These are phyloP conservation scores for Hamamelis virginiana DNA, from an alignment of 164 flowering plant genomes.

Conservation along the genomic window DNA sequence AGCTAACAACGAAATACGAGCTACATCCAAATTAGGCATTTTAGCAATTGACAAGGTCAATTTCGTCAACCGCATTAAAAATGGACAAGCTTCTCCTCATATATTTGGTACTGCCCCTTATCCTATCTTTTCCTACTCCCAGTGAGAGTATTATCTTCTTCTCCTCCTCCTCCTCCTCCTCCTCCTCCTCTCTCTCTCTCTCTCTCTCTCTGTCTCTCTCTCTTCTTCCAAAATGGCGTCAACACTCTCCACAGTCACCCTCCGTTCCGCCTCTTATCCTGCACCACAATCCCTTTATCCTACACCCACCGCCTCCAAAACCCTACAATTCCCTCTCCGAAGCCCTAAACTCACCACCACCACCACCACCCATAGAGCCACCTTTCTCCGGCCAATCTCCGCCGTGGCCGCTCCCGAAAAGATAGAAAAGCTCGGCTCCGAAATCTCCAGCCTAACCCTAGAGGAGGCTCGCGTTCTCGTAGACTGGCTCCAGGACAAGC, in stretches of 20 bases:
- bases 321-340: constrained; percentile 27
- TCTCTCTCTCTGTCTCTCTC: constrained; percentile 8
- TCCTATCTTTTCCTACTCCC: constrained; percentile 14
- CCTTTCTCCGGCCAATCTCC: constrained; percentile 43
- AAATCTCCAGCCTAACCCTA: constrained; percentile 61
- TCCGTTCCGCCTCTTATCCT: constrained; percentile 31
- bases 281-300: constrained; percentile 23
- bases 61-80: neutral
- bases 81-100: neutral
- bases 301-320: constrained; percentile 15
- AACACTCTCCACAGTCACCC: constrained; percentile 36
- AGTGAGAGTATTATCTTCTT: neutral
- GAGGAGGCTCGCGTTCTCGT: constrained; percentile 68
- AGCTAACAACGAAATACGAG: no score
- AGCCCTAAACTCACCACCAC: constrained; percentile 14
- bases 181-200: constrained; percentile 1
- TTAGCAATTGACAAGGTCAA: neutral
- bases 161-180: constrained; percentile 8
- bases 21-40: no score
- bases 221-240: constrained; percentile 26
- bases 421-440: constrained; percentile 52
- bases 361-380: constrained; percentile 30
- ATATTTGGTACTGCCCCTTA: constrained; percentile 1
- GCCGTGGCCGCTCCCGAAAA: constrained; percentile 66
- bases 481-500: constrained; percentile 82